Evolutionary conservation across 257 asterid genomes (phyloP).

Genomic region (Datura wrightii): DNA sequence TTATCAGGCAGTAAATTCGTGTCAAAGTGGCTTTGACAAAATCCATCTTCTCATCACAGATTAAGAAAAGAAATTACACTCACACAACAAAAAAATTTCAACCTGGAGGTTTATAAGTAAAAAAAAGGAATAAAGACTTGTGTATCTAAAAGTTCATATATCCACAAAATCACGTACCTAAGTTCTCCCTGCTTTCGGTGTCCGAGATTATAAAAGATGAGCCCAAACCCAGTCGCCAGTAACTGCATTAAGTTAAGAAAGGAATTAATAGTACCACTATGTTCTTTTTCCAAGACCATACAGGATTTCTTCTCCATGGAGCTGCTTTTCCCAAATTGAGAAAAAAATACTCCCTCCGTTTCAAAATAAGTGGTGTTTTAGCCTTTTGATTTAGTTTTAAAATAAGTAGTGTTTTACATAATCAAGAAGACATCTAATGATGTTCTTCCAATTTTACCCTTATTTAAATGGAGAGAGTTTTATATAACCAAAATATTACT

Average conservation of each 20-base stretch:
- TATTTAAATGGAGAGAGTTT: too few species aligned
- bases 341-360: too few species aligned
- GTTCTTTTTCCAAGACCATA: neutral
- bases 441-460: too few species aligned
- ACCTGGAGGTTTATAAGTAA: neutral
- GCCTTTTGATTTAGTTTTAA: too few species aligned
- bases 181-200: conserved; percentile 84
- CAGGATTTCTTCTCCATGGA: neutral
- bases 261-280: neutral
- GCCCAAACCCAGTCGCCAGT: conserved; percentile 80
- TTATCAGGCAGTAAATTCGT: neutral
- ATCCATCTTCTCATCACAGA: neutral
- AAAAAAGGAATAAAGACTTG: neutral
- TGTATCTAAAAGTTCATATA: neutral
- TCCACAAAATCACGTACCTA: conserved; percentile 55
- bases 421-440: too few species aligned
- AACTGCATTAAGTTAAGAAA: conserved; percentile 51
- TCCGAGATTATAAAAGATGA: conserved; percentile 90
- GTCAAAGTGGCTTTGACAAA: neutral
- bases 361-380: too few species aligned
- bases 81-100: neutral
- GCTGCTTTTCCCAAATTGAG: neutral
- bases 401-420: too few species aligned
- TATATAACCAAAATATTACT: too few species aligned
- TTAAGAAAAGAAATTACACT: neutral